Evolutionary conservation across 176 grass and related monocot species (phyloP).

Genomic region (Phragmites australis): DNA sequence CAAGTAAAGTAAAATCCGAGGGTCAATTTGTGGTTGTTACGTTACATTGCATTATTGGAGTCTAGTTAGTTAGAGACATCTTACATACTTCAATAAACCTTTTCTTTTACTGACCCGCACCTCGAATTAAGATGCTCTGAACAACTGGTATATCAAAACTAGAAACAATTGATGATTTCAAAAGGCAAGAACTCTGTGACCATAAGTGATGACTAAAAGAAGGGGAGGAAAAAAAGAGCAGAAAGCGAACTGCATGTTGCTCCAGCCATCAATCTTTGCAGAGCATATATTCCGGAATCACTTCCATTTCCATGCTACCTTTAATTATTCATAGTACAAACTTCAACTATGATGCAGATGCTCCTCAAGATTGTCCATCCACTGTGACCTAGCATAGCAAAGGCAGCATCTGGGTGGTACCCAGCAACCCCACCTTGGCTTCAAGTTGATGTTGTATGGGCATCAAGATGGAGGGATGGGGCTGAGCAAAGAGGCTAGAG

Average conservation of each 20-base stretch:
- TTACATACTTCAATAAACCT: not conserved
- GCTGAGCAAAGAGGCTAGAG: not conserved
- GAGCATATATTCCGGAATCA: conserved; percentile 33
- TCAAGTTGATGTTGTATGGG: not conserved
- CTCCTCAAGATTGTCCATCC: not conserved
- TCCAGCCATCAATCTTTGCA: conserved; percentile 9
- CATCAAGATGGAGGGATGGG: not conserved
- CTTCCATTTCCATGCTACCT: conserved; percentile 10
- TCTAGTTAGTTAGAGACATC: not conserved
- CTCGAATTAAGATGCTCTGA: not conserved
- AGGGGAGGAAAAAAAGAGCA: not conserved
- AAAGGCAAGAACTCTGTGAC: not conserved
- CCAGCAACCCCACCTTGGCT: not conserved
- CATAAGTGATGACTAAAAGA: not conserved
- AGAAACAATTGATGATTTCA: not conserved
- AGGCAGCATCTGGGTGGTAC: not conserved
- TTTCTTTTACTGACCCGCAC: not conserved
- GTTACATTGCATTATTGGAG: not conserved
- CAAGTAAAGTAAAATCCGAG: too few species aligned
- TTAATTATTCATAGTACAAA: not conserved
- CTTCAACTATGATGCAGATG: not conserved
- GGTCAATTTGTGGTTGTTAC: too few species aligned
- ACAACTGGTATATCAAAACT: not conserved
- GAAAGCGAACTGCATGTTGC: conserved; percentile 29
- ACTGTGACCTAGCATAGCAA: not conserved